These are phyloP conservation scores for Didymella pomorum DNA, from an alignment of 2,329 filamentous ascomycete genomes.

Conservation along the genomic window DNA sequence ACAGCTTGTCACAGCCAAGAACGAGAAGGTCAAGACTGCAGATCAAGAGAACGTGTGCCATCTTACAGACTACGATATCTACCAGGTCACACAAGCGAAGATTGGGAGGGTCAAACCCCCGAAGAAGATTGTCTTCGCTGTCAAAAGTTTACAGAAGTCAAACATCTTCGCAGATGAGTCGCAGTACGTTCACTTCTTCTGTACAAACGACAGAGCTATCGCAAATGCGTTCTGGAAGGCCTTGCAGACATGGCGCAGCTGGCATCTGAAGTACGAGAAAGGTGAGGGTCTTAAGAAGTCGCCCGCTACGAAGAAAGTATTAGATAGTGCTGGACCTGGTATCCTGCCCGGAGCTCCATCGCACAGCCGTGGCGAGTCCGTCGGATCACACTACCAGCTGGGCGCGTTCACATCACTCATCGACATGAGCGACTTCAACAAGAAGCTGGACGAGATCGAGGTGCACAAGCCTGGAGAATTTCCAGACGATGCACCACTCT, in stretches of 20 bases:
- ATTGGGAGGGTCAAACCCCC: slow-evolving; percentile 79
- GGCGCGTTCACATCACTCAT: slow-evolving; percentile 74
- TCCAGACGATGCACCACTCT: slow-evolving; percentile 38
- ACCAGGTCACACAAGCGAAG: slow-evolving; percentile 75
- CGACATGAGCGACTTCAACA: slow-evolving; percentile 67
- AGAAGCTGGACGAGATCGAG: slow-evolving; percentile 42
- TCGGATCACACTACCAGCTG: slow-evolving; percentile 65
- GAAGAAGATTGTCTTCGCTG: slow-evolving; percentile 83
- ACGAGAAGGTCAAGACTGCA: slow-evolving; percentile 64
- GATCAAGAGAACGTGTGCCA: slow-evolving; percentile 78
- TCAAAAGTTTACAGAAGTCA: slow-evolving; percentile 92
- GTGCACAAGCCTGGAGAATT: slow-evolving; percentile 36
- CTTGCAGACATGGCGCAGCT: slow-evolving; percentile 86
- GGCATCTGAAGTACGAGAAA: slow-evolving; percentile 82
- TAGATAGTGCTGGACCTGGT: slow-evolving; percentile 26
- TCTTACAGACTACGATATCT: slow-evolving; percentile 91
- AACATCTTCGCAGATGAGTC: slow-evolving; percentile 81
- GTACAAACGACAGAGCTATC: slow-evolving; percentile 72
- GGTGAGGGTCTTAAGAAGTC: slow-evolving; percentile 61
- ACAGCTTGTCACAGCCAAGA: slow-evolving; percentile 76
- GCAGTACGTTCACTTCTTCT: slow-evolving; percentile 93
- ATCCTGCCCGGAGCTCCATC: slow-evolving; percentile 25
- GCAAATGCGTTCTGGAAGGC: slow-evolving; percentile 74
- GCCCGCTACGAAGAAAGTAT: slow-evolving; percentile 35
- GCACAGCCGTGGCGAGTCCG: slow-evolving; percentile 48